Base-by-base conservation (phyloP, 495 filamentous ascomycete genomes). In the Aspergillus ellipticus region DNA sequence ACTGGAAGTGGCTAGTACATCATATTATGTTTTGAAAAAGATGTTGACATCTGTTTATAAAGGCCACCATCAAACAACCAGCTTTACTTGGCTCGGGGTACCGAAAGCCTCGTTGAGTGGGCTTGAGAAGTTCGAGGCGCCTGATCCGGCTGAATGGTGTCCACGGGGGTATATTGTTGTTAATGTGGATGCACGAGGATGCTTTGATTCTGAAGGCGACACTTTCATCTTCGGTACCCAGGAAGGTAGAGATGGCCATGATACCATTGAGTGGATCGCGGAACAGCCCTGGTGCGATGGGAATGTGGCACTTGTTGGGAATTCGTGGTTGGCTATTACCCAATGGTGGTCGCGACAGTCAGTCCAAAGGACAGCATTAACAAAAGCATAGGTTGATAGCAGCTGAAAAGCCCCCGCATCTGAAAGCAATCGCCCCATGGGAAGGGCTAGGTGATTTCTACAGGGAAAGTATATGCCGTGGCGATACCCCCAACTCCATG, bases 131-230 rank as follows among this genome's bases (percentile, higher is more conserved):
- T 79, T 75, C 55, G 77, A 79, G 49, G 76, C 64, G 0, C 67
- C 69, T 13, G 74, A 78, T 64, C 75, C 77, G 0, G 72, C 67
- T 0, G 69, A 67, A 19, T 80, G 70, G 66, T 65, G 61, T 31
- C 49, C 48, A 4, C 56, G 68, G 13, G 77, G 75, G 1, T 78
- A 78, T 53, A 72, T 68, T 0, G 57, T 79, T 49, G 64, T 78
- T 20, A 70, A 70, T 43, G 63, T 64, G 2, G 74, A 80, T 61
- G 49, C 67, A 29, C 66, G 77, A 0, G 77, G 77, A 4, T 29
- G 59, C 0, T 62, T 58, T 0, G 52, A 74, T 39, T 71, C 66
- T 0, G 72, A 76, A 15, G 77, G 74, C 0, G 41, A 61, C 15
- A 64, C 74, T 0, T 60, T 60, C 19, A 60, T 72, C 1, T 61